Percentiles rank a stretch among this genome's conserved stretches.
Evolutionary conservation across 768 basidiomycete genomes (phyloP).

Genomic region (Auricularia sp.): DNA sequence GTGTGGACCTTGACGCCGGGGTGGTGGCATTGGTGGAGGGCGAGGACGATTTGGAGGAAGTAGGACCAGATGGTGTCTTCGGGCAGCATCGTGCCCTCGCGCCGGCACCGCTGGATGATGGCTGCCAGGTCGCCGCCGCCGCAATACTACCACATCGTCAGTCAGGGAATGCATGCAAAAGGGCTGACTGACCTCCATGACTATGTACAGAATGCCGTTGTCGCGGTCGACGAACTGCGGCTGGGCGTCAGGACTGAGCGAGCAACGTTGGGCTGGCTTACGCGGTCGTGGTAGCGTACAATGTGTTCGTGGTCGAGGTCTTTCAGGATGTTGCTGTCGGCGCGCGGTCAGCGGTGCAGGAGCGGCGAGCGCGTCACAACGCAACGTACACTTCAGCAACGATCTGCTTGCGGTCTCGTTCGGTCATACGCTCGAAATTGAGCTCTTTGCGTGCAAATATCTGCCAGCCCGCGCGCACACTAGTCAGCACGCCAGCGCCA

Average conservation of each 20-base stretch:
- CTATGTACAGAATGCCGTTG: constrained; percentile 84
- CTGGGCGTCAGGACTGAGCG: constrained; percentile 15
- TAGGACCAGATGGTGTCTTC: constrained; percentile 96
- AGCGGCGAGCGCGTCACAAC: neutral
- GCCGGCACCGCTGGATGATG: constrained; percentile 71
- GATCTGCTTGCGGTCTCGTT: constrained; percentile 93
- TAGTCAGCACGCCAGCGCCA: neutral
- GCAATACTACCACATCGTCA: constrained; percentile 47
- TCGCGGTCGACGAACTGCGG: constrained; percentile 72
- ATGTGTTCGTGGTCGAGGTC: constrained; percentile 93
- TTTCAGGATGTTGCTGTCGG: constrained; percentile 83
- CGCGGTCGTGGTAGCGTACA: constrained; percentile 86
- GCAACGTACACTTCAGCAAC: constrained; percentile 88
- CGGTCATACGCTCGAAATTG: constrained; percentile 94
- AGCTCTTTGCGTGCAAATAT: constrained; percentile 88
- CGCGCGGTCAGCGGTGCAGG: neutral
- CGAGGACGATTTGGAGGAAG: constrained; percentile 85
- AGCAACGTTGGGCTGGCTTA: constrained; percentile 14
- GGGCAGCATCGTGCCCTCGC: constrained; percentile 60
- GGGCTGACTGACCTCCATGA: constrained; percentile 63
- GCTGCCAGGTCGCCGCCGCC: constrained; percentile 90
- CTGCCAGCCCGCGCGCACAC: constrained; percentile 25
- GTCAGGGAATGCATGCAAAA: neutral
- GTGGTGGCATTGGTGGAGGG: constrained; percentile 88
- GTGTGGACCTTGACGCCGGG: constrained; percentile 41